phyloP scores from a whole-genome alignment of 306 rosid genomes.

The Geum urbanum region DNA sequence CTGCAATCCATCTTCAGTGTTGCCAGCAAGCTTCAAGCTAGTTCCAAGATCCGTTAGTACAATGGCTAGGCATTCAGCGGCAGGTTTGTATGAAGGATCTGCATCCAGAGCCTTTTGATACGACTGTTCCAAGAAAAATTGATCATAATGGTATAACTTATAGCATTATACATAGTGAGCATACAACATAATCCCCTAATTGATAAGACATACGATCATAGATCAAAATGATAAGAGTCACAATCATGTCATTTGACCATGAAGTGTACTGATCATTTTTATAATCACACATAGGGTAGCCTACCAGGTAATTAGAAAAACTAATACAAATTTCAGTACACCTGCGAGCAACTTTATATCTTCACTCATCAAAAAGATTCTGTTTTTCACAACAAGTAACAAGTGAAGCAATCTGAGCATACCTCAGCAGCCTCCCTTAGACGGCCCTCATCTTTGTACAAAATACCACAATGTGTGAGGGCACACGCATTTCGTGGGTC shows the following conservation, averaged over 20 bases:
- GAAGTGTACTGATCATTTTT: neutral
- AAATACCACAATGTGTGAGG: conserved; percentile 83
- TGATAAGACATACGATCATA: neutral
- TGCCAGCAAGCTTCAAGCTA: conserved; percentile 93
- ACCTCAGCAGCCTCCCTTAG: conserved; percentile 96
- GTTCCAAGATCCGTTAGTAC: conserved; percentile 98
- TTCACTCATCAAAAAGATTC: neutral
- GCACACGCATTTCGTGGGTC: conserved; percentile 88
- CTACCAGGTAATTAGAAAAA: neutral
- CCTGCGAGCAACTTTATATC: neutral
- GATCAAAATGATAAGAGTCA: neutral
- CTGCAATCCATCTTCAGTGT: conserved; percentile 94
- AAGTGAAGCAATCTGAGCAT: conserved; percentile 23
- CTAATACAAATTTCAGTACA: neutral
- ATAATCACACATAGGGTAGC: neutral
- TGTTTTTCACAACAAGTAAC: neutral
- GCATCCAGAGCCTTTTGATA: conserved; percentile 82
- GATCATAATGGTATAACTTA: conserved; percentile 7
- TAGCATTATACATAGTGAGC: conserved; percentile 6
- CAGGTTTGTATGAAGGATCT: conserved; percentile 79
- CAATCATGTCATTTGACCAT: neutral
- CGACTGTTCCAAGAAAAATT: conserved; percentile 65
- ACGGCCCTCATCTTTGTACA: conserved; percentile 93
- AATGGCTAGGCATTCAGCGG: conserved; percentile 94
- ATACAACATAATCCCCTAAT: conserved; percentile 2